Conservation (phyloP, 306 rosid species). For the Bauhinia variegata region DNA sequence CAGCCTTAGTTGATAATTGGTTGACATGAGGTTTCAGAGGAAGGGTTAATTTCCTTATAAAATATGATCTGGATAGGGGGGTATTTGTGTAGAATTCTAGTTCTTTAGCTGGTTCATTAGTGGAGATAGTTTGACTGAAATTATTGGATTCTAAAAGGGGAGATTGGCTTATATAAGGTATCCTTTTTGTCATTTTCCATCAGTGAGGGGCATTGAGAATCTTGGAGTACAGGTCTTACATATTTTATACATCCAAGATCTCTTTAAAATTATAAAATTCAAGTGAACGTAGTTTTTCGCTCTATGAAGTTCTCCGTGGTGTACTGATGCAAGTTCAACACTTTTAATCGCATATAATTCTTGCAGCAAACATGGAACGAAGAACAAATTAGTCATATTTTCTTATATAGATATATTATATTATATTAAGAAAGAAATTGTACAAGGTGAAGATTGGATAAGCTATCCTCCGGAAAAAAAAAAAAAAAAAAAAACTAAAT, state of each 20-base stretch:
- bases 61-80: not conserved
- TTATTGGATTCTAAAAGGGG: slow-evolving; percentile 9
- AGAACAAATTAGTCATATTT: no score
- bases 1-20: not conserved
- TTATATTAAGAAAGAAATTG: no score
- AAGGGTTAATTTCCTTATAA: not conserved
- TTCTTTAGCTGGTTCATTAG: not conserved
- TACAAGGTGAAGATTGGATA: no score
- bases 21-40: slow-evolving; percentile 5
- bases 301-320: no score
- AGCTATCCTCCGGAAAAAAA: no score
- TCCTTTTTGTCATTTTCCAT: not conserved
- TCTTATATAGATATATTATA: no score
- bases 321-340: no score
- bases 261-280: not conserved
- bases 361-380: no score
- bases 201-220: not conserved
- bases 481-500: no score
- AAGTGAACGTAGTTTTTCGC: no score
- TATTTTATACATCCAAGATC: slow-evolving; percentile 1
- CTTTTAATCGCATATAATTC: no score
- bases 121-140: not conserved
- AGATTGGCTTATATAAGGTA: not conserved
- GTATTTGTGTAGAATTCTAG: not conserved
- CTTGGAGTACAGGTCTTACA: not conserved